A percentile compares a stretch with the other conserved stretches of the same genome.
These are phyloP conservation scores for Leavenworthia alabamica DNA, from an alignment of 345 rosid genomes.

Conservation along the genomic window DNA sequence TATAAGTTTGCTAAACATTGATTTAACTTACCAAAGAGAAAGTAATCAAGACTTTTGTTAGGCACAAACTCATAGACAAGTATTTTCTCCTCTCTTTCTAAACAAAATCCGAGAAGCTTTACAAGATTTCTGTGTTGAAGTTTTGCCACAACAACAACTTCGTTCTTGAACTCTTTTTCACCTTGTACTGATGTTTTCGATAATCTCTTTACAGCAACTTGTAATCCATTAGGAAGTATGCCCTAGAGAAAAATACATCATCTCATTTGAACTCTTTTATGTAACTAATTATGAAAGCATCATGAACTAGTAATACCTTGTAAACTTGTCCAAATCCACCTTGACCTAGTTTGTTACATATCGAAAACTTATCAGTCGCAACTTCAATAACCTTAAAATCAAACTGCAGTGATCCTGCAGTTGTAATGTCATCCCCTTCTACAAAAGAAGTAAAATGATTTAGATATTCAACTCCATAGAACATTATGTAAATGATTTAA, in stretches of 20 bases:
- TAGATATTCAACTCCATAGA: too few relatives aligned
- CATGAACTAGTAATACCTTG: slow-evolving; percentile 32
- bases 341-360: slow-evolving; percentile 46
- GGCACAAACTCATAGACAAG: slow-evolving; percentile 55
- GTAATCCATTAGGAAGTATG: slow-evolving; percentile 29
- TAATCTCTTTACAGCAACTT: slow-evolving; percentile 59
- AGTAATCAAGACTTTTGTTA: slow-evolving; percentile 54
- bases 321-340: slow-evolving; percentile 71
- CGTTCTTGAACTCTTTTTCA: slow-evolving; percentile 51
- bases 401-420: slow-evolving; percentile 40
- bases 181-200: slow-evolving; percentile 56
- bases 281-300: not conserved
- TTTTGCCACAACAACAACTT: slow-evolving; percentile 44
- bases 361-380: slow-evolving; percentile 48
- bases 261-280: not conserved
- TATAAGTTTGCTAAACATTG: not conserved
- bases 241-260: slow-evolving; percentile 3
- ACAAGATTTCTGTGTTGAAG: slow-evolving; percentile 60
- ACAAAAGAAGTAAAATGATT: too few relatives aligned
- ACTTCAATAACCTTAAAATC: slow-evolving; percentile 35
- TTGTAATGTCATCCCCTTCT: slow-evolving; percentile 34
- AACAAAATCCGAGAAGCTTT: slow-evolving; percentile 46
- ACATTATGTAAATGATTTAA: too few relatives aligned
- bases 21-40: slow-evolving; percentile 43
- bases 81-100: slow-evolving; percentile 41